Percentiles rank a stretch among this genome's conserved stretches.
These are phyloP conservation scores for Prototheca cutis DNA, from an alignment of 163 green algal genomes.

Conservation along the genomic window DNA sequence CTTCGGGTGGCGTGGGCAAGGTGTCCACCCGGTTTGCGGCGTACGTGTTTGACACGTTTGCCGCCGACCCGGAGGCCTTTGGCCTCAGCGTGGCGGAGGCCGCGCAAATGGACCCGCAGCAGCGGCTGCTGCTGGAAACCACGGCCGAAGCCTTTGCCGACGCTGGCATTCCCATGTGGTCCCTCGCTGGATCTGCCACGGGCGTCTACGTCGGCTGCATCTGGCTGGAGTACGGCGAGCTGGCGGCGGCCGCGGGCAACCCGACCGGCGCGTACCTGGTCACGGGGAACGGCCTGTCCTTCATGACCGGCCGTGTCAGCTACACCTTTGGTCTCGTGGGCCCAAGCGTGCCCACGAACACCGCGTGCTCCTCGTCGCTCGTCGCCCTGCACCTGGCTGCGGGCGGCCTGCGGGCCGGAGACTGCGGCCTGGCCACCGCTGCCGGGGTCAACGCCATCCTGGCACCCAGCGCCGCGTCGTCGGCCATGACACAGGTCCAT, in stretches of 20 bases:
- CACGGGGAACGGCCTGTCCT: constrained; percentile 31
- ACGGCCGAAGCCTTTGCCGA: constrained; percentile 24
- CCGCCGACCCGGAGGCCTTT: constrained; percentile 36
- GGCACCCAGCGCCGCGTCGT: constrained; percentile 12
- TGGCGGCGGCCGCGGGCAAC: constrained; percentile 35
- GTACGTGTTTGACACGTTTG: constrained; percentile 32
- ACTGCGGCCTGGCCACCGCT: constrained; percentile 17
- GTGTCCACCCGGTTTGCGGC: constrained; percentile 31
- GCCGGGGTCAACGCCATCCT: constrained; percentile 30
- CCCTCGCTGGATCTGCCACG: constrained; percentile 12
- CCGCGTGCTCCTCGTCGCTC: constrained; percentile 72
- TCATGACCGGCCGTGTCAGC: constrained; percentile 57
- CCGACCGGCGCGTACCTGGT: constrained; percentile 24
- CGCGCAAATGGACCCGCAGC: constrained; percentile 42
- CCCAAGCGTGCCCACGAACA: constrained; percentile 73
- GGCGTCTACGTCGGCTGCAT: constrained; percentile 68
- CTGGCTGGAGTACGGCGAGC: constrained; percentile 64
- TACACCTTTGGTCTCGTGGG: constrained; percentile 68
- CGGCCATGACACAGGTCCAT: constrained; percentile 29
- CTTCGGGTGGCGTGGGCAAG: constrained; percentile 12
- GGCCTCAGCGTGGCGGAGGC: constrained; percentile 40
- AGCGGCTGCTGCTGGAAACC: constrained; percentile 68
- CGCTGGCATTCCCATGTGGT: constrained; percentile 1
- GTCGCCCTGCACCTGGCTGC: constrained; percentile 54
- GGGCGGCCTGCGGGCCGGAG: constrained; percentile 11